Evolutionary conservation across 2,329 filamentous ascomycete genomes (phyloP).

Genomic region (Nemania sp.): DNA sequence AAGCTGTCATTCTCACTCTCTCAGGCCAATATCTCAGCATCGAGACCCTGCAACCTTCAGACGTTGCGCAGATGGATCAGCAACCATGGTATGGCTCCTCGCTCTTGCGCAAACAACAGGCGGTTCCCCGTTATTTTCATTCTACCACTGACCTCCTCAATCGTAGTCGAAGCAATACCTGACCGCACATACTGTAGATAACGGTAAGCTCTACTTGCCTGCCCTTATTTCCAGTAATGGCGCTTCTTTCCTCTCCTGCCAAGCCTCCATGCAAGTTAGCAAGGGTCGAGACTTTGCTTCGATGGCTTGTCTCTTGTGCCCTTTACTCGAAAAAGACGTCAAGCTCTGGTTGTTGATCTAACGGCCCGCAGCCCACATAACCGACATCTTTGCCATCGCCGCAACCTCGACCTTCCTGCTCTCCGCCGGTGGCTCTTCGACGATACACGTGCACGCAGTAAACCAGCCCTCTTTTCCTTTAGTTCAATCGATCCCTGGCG

Average conservation of each 20-base stretch:
- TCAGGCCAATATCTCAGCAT: constrained; percentile 29
- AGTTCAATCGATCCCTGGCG: constrained; percentile 75
- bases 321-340: constrained; percentile 19
- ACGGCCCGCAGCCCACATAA: constrained; percentile 67
- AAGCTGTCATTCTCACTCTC: constrained; percentile 29
- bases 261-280: background rate
- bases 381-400: constrained; percentile 83
- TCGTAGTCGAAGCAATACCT: constrained; percentile 98
- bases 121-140: background rate
- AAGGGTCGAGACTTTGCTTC: background rate
- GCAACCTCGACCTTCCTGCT: constrained; percentile 74
- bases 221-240: background rate
- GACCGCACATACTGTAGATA: constrained; percentile 85
- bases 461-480: constrained; percentile 72
- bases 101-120: background rate
- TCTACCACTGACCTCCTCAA: constrained; percentile 11
- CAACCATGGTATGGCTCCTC: constrained; percentile 44
- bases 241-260: constrained; percentile 1
- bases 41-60: constrained; percentile 21
- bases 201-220: constrained; percentile 58
- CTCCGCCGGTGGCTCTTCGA: constrained; percentile 82
- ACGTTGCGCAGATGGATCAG: constrained; percentile 40
- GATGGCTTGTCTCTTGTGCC: background rate
- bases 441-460: constrained; percentile 79
- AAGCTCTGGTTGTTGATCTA: constrained; percentile 23